phyloP scores from a whole-genome alignment of 164 flowering plant species.

The Dillenia turbinata region DNA sequence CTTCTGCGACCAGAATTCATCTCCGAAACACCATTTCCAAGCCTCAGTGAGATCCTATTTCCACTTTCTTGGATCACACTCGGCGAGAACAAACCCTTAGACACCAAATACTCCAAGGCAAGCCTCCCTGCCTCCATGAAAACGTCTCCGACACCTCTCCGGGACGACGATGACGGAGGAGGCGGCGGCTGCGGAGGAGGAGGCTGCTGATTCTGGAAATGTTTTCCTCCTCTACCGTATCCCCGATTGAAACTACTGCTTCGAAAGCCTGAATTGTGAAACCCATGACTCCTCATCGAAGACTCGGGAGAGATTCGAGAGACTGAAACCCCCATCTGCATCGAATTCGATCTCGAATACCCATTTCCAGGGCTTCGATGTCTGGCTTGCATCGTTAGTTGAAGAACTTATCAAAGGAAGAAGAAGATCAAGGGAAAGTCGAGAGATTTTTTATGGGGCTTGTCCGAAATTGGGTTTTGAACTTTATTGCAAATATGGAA shows the following conservation, averaged over 20 bases:
- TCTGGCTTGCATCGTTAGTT: constrained; percentile 42
- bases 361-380: constrained; percentile 71
- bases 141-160: constrained; percentile 39
- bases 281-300: constrained; percentile 44
- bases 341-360: constrained; percentile 39
- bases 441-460: no score
- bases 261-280: constrained; percentile 44
- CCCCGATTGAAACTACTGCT: constrained; percentile 32
- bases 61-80: constrained; percentile 47
- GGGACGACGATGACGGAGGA: constrained; percentile 15
- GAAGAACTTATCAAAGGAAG: no score
- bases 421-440: no score
- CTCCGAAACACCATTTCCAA: constrained; percentile 41
- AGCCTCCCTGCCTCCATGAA: constrained; percentile 92
- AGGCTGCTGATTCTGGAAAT: constrained; percentile 15
- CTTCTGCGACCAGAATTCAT: constrained; percentile 40
- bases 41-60: constrained; percentile 44
- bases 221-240: constrained; percentile 33
- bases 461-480: no score
- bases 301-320: constrained; percentile 50
- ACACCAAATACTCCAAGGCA: constrained; percentile 87
- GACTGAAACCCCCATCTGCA: constrained; percentile 39
- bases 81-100: constrained; percentile 68
- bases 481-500: no score
- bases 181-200: constrained; percentile 25